Base-by-base conservation (phyloP, 176 grass and related monocot genomes). In the Musa beccarii region DNA sequence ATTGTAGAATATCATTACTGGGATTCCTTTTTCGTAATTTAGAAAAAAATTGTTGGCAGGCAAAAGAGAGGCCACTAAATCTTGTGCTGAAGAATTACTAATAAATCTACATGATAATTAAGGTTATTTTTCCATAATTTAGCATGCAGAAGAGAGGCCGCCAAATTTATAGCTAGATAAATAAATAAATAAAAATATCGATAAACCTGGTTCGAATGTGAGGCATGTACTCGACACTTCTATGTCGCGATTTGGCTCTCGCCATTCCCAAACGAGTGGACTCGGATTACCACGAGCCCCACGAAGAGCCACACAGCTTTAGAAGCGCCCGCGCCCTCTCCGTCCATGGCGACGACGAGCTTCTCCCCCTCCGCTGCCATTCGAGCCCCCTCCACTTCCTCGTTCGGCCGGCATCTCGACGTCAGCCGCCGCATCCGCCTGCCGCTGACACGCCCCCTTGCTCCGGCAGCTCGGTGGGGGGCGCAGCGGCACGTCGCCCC, bases 351-450 rank as follows among this genome's bases (percentile, higher is more conserved):
- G 59, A 75, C 85, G 52, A 34, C 91, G 11, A 74, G 72, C 50
- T 74, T 74, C 86, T 49, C 83, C 87, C 81, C 61, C 81, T 73
- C 79, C 78, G 25, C 86, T 79, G 80, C 85, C 80, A 76, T 12
- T 75, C 69, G 76, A 72, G 10, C 78, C 52, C 79, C 68, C 55
- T n/a, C 65, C 63, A 67, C 59, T 15, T 74, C 26, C 80, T 28
- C 23, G 67, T 64, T 59, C 56, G 62, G 72, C 63, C 63, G 73
- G 69, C 50, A 50, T n/a, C 69, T 43, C 34, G 55, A 55, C 51
- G 76, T 20, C 64, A 11, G 34, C 10, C 66, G 79, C 63, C 49
- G 11, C 43, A 13, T 49, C 23, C 9, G 17, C 19, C 15, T 17
- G 34, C 25, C 84, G 15, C 53, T 75, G 80, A 7, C 34, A 63